Conservation (phyloP, 805 yeast genomes). For the Wickerhamomyces strasburgensis region DNA sequence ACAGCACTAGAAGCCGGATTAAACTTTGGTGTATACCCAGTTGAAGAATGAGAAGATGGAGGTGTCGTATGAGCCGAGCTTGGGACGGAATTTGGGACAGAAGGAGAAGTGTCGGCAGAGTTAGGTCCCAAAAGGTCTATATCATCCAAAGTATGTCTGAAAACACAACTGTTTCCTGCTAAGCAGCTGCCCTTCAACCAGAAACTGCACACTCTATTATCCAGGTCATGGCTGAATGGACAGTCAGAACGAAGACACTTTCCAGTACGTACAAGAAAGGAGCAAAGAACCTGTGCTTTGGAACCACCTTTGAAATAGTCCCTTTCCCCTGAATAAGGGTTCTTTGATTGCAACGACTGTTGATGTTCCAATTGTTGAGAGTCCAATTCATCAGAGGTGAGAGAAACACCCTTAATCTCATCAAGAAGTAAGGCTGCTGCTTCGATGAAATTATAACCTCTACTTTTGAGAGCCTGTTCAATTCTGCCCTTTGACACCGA, state of each 20-base stretch:
- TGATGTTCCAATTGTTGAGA: not conserved
- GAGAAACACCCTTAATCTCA: conserved; percentile 18
- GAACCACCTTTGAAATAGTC: not conserved
- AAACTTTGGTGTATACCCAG: conserved; percentile 1
- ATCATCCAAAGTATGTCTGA: conserved; percentile 29
- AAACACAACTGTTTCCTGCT: conserved; percentile 37
- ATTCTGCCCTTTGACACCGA: conserved; percentile 29
- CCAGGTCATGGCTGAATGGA: conserved; percentile 40
- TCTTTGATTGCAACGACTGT: not conserved
- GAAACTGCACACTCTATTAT: conserved; percentile 38
- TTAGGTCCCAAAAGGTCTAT: not conserved
- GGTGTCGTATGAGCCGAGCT: conserved; percentile 5
- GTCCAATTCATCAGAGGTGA: too few species aligned
- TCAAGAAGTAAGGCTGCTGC: conserved; percentile 18
- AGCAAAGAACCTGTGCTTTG: conserved; percentile 29
- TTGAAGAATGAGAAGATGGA: conserved; percentile 1
- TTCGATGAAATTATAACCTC: conserved; percentile 32
- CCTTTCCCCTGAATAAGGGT: conserved; percentile 1
- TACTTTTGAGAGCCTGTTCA: conserved; percentile 31
- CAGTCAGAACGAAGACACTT: conserved; percentile 41
- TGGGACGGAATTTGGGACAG: conserved; percentile 9
- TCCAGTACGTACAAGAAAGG: conserved; percentile 38
- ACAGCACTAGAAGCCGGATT: conserved; percentile 4
- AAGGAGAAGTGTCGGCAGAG: conserved; percentile 2
- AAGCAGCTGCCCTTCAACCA: conserved; percentile 42